Conservation (phyloP, 805 yeast species). For the Candida pini region DNA sequence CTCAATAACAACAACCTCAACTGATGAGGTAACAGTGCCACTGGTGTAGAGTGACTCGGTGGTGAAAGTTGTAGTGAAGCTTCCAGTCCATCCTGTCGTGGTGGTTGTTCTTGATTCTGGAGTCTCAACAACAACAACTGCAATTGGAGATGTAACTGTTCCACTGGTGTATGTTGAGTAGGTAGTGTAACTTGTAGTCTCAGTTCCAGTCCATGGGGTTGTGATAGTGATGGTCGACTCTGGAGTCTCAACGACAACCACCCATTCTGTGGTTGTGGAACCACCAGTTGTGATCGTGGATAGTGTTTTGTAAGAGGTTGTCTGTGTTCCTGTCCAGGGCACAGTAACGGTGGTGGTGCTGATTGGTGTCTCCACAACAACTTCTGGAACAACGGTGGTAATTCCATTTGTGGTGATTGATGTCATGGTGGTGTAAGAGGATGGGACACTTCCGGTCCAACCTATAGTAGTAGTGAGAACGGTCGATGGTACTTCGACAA, state of each 20-base stretch:
- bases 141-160: neutral
- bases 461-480: neutral
- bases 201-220: neutral
- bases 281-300: neutral
- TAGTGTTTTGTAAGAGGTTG: neutral
- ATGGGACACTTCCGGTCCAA: neutral
- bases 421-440: constrained; percentile 1
- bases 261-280: neutral
- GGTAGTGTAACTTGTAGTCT: neutral
- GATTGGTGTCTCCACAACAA: neutral
- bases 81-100: neutral
- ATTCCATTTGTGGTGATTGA: neutral
- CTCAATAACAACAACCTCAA: neutral
- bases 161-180: neutral
- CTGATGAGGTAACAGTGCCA: neutral
- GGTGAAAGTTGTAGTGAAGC: neutral
- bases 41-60: neutral
- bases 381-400: neutral
- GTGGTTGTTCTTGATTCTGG: neutral
- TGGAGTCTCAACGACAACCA: neutral
- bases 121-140: constrained; percentile 1
- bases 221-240: neutral
- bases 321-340: neutral
- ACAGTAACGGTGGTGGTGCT: neutral
- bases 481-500: neutral